phyloP scores from a whole-genome alignment of 2,329 filamentous ascomycete species.

The Hymenoscyphus linearis region DNA sequence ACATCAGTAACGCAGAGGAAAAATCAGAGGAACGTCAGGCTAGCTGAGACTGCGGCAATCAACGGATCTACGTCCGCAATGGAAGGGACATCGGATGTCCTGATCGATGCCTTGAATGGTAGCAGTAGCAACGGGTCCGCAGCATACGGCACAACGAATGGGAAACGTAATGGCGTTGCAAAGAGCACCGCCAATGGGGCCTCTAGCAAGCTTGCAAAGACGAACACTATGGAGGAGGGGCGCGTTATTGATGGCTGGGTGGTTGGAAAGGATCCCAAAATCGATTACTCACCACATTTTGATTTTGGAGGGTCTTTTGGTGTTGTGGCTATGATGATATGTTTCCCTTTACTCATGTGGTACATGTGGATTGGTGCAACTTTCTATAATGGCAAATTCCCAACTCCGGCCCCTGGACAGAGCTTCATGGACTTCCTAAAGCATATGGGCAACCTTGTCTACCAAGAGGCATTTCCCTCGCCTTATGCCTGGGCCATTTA shows the following conservation, averaged over 20 bases:
- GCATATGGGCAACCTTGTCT: slow-evolving; percentile 68
- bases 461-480: slow-evolving; percentile 79
- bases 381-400: slow-evolving; percentile 83
- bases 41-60: slow-evolving; percentile 19
- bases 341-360: slow-evolving; percentile 94
- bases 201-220: slow-evolving; percentile 4
- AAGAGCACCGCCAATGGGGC: slow-evolving; percentile 7
- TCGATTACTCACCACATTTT: slow-evolving; percentile 58
- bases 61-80: slow-evolving; percentile 15
- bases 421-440: slow-evolving; percentile 63
- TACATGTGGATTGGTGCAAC: slow-evolving; percentile 98
- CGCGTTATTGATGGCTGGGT: slow-evolving; percentile 49
- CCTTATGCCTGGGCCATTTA: slow-evolving; percentile 85
- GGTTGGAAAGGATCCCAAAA: slow-evolving; percentile 54
- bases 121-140: slow-evolving; percentile 1
- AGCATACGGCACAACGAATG: slow-evolving; percentile 15
- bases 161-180: slow-evolving; percentile 13
- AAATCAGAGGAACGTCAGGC: slow-evolving; percentile 22
- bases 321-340: slow-evolving; percentile 77
- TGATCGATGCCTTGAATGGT: slow-evolving; percentile 11
- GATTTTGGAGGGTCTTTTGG: slow-evolving; percentile 91
- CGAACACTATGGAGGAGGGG: slow-evolving; percentile 9
- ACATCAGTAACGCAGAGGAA: slow-evolving; percentile 16
- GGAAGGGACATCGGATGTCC: not conserved
- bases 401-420: slow-evolving; percentile 60